These are phyloP conservation scores for Sporothrix humicola DNA, from an alignment of 2,329 filamentous ascomycete species.

Conservation along the genomic window DNA sequence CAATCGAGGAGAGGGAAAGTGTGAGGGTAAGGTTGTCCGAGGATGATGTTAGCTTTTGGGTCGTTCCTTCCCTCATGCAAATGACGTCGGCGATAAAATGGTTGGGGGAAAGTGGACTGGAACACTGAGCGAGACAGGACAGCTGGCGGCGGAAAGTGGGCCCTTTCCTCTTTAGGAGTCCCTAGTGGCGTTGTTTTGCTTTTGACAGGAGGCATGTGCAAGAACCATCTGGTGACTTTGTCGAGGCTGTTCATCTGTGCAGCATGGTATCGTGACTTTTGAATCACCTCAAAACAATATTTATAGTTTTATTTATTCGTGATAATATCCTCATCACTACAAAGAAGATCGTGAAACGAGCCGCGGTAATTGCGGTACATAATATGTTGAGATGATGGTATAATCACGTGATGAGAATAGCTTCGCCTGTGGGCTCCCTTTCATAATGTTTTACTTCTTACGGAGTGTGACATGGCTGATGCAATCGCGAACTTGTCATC, in stretches of 20 bases:
- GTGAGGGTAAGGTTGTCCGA: background rate
- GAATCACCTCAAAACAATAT: no score
- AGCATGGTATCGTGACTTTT: no score
- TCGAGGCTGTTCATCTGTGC: no score
- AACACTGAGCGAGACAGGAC: background rate
- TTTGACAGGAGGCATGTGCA: background rate
- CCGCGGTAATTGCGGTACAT: background rate
- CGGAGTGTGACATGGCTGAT: no score
- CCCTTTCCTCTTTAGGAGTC: background rate
- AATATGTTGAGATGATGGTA: no score
- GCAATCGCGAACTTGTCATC: no score
- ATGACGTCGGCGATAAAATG: slow-evolving; percentile 30
- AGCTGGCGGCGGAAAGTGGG: slow-evolving; percentile 20
- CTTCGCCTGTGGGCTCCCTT: no score
- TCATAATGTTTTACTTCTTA: no score
- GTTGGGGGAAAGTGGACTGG: slow-evolving; percentile 13
- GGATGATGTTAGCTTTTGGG: background rate
- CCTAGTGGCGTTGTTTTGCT: slow-evolving; percentile 5
- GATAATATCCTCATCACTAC: background rate
- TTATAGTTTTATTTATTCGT: no score
- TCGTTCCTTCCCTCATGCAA: slow-evolving; percentile 3
- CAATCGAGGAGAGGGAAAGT: background rate
- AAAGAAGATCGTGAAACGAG: background rate
- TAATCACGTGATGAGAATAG: no score
- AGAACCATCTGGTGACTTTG: background rate